A percentile compares a stretch with the other conserved stretches of the same genome.
phyloP scores from a whole-genome alignment of 129 eudicot genomes.

The Logfia minima region DNA sequence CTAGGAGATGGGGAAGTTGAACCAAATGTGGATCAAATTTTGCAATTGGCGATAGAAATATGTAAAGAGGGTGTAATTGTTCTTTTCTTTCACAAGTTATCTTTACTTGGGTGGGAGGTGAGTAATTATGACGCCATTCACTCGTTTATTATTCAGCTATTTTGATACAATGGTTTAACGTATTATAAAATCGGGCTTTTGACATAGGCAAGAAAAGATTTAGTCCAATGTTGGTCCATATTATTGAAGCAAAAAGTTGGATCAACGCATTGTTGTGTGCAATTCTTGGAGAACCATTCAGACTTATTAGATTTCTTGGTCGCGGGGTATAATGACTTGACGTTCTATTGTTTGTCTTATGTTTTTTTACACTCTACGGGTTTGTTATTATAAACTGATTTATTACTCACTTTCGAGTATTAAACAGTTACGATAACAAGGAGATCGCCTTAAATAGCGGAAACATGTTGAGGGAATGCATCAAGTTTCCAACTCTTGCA shows the following conservation, averaged over 20 bases:
- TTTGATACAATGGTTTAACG: not conserved
- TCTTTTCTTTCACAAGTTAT: slow-evolving; percentile 78
- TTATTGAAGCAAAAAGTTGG: slow-evolving; percentile 87
- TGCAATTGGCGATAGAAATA: slow-evolving; percentile 65
- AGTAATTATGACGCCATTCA: slow-evolving; percentile 10
- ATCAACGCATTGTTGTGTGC: slow-evolving; percentile 65
- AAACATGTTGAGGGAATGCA: slow-evolving; percentile 94
- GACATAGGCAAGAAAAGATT: slow-evolving; percentile 81
- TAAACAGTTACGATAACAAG: slow-evolving; percentile 93
- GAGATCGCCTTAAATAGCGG: slow-evolving; percentile 92
- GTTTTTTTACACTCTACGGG: not conserved
- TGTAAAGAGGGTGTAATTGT: slow-evolving; percentile 79
- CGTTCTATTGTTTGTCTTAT: not conserved
- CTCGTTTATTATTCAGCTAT: slow-evolving; percentile 6
- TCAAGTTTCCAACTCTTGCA: slow-evolving; percentile 85
- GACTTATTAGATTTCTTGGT: slow-evolving; percentile 89
- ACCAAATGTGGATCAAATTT: slow-evolving; percentile 77
- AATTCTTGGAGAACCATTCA: slow-evolving; percentile 82
- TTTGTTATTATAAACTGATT: not conserved
- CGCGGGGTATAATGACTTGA: slow-evolving; percentile 58
- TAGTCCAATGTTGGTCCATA: slow-evolving; percentile 92
- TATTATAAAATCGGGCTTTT: slow-evolving; percentile 22
- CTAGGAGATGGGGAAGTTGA: slow-evolving; percentile 91
- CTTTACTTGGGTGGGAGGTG: slow-evolving; percentile 91
- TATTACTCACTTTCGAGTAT: slow-evolving; percentile 25